Conservation (phyloP, 768 basidiomycete genomes). For the Xanthoconium purpureum region DNA sequence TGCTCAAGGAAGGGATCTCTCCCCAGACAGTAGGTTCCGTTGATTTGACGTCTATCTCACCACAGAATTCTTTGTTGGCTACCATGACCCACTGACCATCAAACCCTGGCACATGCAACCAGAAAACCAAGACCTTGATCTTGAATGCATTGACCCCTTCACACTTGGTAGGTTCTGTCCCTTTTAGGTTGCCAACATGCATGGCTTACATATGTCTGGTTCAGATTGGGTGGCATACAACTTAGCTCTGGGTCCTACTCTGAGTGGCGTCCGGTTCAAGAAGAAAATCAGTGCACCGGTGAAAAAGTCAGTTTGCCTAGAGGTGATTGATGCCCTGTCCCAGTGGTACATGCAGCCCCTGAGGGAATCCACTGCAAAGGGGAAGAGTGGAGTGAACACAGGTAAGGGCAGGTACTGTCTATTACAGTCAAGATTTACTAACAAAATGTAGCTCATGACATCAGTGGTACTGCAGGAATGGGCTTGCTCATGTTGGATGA, state of each 20-base stretch:
- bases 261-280: background rate
- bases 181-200: background rate
- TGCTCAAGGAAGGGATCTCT: no score
- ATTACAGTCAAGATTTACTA: no score
- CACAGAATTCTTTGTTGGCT: background rate
- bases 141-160: background rate
- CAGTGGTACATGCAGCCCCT: background rate
- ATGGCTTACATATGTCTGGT: background rate
- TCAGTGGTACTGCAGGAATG: no score
- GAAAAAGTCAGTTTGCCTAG: no score
- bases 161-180: background rate
- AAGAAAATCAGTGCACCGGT: background rate
- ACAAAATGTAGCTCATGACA: no score
- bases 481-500: no score
- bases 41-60: background rate
- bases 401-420: no score
- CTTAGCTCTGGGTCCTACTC: background rate
- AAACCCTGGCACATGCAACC: background rate
- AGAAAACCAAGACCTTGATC: background rate
- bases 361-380: no score
- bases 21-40: no score
- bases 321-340: background rate
- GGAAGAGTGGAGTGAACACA: no score
- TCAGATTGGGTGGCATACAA: background rate
- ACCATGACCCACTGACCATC: background rate